Evolutionary conservation across 2,329 filamentous ascomycete genomes (phyloP), one percentile per base, ranked within the genome.

Genomic region (Neofusicoccum kwambonambiense): DNA sequence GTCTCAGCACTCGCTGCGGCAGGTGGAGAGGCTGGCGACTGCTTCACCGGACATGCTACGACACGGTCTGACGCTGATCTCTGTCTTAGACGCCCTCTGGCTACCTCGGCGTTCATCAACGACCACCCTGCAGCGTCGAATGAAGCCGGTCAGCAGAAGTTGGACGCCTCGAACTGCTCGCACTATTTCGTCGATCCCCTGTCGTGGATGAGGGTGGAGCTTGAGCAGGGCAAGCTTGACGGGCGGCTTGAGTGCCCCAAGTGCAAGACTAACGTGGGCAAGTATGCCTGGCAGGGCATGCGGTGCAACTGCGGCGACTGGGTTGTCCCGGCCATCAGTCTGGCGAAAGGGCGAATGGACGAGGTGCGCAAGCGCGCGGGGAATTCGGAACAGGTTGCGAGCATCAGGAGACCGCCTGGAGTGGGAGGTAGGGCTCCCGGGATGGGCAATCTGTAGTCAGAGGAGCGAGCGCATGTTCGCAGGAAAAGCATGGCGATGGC

Each of bases 271-370:
- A 92, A 92, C 61, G 87, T 98, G 54, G 95, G 95, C 44, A 91
- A 95, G 71, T 99, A 97, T 74, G 91, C 94, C 61, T 99, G 95
- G 95, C 92, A 96, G 76, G 95, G 95, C 13, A 90, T 97, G 84
- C 89, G 88, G 75, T 99, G 95, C 80, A 95, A 88, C 74, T 99
- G 95, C 77, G 88, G 90, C 42, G 87, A 89, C 67, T 98, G 95
- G 94, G 85, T 97, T 22, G 91, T 93, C 58, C 94, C 95, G 8
- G 93, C 90, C 0, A 95, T 99, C 75, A 94, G 90, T 67, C 82
- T 98, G 67, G 89, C 92, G 62, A 91, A 89, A 76, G 89, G 90
- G 62, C 89, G 89, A 70, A 89, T 97, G 42, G 95, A 98, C 75
- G 89, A 96, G 71, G 79, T 83, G 49, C 44, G 64, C 54, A 62